These are phyloP conservation scores for Kodamaea suecica DNA, from an alignment of 1,139 yeast species.

Conservation along the genomic window DNA sequence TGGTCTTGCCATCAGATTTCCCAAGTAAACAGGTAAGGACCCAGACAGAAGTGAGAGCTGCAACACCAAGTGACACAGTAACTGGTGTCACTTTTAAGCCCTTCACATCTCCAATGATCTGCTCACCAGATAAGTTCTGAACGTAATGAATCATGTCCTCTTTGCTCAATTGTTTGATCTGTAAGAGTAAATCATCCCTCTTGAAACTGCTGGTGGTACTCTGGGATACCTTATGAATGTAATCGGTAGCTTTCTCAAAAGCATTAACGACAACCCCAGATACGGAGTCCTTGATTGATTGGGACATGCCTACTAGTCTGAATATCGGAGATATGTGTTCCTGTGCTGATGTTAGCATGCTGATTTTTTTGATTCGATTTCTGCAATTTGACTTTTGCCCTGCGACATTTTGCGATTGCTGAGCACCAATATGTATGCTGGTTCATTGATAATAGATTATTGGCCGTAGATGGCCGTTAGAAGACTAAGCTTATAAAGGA, in stretches of 20 bases:
- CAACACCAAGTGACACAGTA: slow-evolving; percentile 34
- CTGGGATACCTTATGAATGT: background rate
- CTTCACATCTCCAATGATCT: slow-evolving; percentile 30
- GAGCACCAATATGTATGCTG: background rate
- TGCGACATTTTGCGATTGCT: too few species aligned
- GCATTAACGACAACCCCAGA: background rate
- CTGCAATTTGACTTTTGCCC: too few species aligned
- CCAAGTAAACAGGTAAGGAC: slow-evolving; percentile 15
- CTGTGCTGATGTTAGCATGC: slow-evolving; percentile 5
- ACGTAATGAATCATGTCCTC: slow-evolving; percentile 8
- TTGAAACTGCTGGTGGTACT: background rate
- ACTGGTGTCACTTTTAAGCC: slow-evolving; percentile 32
- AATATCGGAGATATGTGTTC: too few species aligned
- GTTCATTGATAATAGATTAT: too few species aligned
- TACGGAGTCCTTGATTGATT: slow-evolving; percentile 5
- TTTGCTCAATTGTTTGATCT: slow-evolving; percentile 3
- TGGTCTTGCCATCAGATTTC: slow-evolving; percentile 4
- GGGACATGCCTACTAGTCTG: slow-evolving; percentile 6
- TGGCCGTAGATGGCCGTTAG: too few species aligned
- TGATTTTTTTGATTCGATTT: slow-evolving; percentile 3
- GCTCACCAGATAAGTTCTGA: slow-evolving; percentile 15
- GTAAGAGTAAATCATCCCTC: slow-evolving; percentile 1
- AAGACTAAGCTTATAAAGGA: too few species aligned
- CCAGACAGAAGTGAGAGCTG: slow-evolving; percentile 30
- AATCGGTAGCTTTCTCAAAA: background rate